These are phyloP conservation scores for Pichia kluyveri DNA, from an alignment of 805 yeast genomes.

Conservation along the genomic window DNA sequence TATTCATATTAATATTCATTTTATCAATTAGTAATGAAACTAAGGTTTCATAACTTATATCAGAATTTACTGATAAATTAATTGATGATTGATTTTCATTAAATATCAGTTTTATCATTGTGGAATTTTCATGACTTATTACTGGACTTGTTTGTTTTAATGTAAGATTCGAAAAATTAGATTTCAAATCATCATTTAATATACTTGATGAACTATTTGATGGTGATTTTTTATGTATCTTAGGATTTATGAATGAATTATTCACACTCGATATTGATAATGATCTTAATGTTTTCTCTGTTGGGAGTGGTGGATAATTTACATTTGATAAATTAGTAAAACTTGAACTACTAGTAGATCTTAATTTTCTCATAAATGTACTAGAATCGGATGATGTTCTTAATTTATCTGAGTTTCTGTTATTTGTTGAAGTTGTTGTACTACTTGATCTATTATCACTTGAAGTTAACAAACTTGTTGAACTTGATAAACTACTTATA, in stretches of 20 bases:
- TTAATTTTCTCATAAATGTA: slow-evolving; percentile 17
- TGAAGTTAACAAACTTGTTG: slow-evolving; percentile 5
- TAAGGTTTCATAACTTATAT: slow-evolving; percentile 16
- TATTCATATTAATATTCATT: slow-evolving; percentile 47
- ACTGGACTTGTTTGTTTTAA: slow-evolving; percentile 2
- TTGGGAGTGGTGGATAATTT: slow-evolving; percentile 18
- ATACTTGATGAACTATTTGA: slow-evolving; percentile 3
- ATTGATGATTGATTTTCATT: slow-evolving; percentile 43
- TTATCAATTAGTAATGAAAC: slow-evolving; percentile 40
- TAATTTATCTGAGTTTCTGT: slow-evolving; percentile 12
- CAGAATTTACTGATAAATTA: slow-evolving; percentile 49
- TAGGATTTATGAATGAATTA: neutral
- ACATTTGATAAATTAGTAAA: slow-evolving; percentile 10
- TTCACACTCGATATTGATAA: slow-evolving; percentile 18
- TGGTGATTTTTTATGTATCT: slow-evolving; percentile 6
- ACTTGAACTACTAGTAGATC: slow-evolving; percentile 21
- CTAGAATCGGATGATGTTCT: slow-evolving; percentile 20
- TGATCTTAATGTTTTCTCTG: slow-evolving; percentile 24
- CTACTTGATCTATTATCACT: slow-evolving; percentile 10
- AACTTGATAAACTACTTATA: slow-evolving; percentile 5
- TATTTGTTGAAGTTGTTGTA: slow-evolving; percentile 10
- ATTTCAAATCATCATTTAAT: neutral
- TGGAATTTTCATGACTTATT: slow-evolving; percentile 3
- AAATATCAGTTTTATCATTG: slow-evolving; percentile 26
- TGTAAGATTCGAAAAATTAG: slow-evolving; percentile 13